Evolutionary conservation across 1,139 yeast genomes (phyloP).

Genomic region (Pneumocystis jirovecii): DNA sequence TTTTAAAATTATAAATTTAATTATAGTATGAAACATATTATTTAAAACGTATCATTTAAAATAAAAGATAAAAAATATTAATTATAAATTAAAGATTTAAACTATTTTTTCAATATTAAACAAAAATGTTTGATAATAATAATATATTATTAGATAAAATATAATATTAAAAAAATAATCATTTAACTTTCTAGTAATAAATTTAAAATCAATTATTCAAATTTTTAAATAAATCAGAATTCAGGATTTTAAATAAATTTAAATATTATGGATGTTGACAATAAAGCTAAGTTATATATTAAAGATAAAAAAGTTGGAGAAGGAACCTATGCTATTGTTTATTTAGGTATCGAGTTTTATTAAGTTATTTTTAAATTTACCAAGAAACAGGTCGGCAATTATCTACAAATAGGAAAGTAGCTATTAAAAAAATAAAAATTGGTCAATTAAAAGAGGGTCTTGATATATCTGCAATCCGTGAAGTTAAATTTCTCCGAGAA

Average conservation of each 20-base stretch:
- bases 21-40: background rate
- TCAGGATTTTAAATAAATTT: background rate
- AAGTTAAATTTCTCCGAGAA: conserved; percentile 83
- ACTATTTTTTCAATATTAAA: too few species aligned
- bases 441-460: conserved; percentile 90
- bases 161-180: too few species aligned
- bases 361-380: background rate
- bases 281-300: conserved; percentile 5
- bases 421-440: conserved; percentile 89
- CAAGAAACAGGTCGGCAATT: conserved; percentile 18
- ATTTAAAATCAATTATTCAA: too few species aligned
- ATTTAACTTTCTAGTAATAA: too few species aligned
- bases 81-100: too few species aligned
- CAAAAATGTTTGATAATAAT: too few species aligned
- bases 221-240: background rate
- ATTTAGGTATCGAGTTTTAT: conserved; percentile 39
- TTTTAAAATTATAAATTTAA: background rate
- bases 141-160: too few species aligned
- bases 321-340: conserved; percentile 97
- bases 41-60: too few species aligned
- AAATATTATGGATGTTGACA: conserved; percentile 1
- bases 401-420: conserved; percentile 47
- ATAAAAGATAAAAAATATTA: too few species aligned
- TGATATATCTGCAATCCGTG: conserved; percentile 94
- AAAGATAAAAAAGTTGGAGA: conserved; percentile 82